phyloP scores from a whole-genome alignment of 768 basidiomycete genomes.

The Filobasidium wieringae region DNA sequence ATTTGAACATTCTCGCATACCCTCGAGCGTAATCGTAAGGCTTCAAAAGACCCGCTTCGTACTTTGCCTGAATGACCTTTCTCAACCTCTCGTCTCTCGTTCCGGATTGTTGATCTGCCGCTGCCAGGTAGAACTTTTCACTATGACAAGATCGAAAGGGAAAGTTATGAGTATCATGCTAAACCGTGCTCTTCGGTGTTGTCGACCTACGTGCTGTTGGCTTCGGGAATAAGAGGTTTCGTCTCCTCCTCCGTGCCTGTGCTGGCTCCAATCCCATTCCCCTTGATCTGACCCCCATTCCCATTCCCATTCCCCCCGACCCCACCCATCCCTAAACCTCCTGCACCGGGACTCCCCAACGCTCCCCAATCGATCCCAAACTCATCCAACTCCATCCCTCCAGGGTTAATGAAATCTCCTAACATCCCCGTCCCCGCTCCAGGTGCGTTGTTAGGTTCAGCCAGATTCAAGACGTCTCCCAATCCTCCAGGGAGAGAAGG shows the following conservation, averaged over 20 bases:
- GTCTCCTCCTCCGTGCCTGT: conserved; percentile 6
- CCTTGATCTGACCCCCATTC: background rate
- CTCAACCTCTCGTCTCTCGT: conserved; percentile 68
- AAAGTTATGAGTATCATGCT: background rate
- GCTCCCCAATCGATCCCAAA: background rate
- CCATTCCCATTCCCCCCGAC: background rate
- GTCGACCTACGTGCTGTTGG: conserved; percentile 12
- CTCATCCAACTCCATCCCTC: background rate
- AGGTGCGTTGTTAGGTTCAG: background rate
- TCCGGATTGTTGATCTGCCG: conserved; percentile 86
- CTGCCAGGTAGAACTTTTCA: conserved; percentile 79
- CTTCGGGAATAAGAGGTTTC: conserved; percentile 4
- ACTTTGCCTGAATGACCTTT: conserved; percentile 87
- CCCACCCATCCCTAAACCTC: background rate
- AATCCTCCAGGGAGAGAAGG: conserved; percentile 13
- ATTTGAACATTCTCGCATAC: conserved; percentile 75
- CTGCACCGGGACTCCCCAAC: background rate
- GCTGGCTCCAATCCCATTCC: too few relatives aligned
- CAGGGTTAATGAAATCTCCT: background rate
- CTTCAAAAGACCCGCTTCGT: conserved; percentile 85
- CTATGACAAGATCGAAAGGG: conserved; percentile 45
- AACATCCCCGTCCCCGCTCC: background rate
- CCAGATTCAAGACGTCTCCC: conserved; percentile 10
- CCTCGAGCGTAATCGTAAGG: conserved; percentile 97
- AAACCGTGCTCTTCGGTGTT: background rate